Conservation (phyloP, 306 rosid species). For the Herpetospermum pedunculosum region DNA sequence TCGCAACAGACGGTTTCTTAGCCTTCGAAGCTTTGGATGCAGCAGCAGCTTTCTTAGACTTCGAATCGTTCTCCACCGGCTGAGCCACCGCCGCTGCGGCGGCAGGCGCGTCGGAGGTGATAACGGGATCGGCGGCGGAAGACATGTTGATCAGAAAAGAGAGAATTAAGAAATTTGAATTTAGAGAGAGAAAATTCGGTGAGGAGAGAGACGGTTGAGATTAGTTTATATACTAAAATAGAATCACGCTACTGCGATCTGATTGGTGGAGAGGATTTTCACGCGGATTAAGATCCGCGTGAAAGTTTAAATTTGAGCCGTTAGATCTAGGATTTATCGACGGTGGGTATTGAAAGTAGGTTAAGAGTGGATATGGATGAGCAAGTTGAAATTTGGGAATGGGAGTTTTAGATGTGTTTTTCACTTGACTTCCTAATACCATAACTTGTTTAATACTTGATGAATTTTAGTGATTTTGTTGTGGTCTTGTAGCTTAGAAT, state of each 20-base stretch:
- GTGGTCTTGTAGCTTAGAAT: not conserved
- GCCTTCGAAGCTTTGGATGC: conserved; percentile 14
- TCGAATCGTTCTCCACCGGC: not conserved
- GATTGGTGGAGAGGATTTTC: conserved; percentile 19
- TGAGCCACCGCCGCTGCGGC: not conserved
- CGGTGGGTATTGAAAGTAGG: conserved; percentile 9
- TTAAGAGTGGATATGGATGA: not conserved
- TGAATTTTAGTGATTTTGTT: not conserved
- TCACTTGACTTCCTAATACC: not conserved
- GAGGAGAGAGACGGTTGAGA: not conserved
- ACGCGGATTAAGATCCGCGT: conserved; percentile 17
- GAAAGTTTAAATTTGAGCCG: conserved; percentile 5
- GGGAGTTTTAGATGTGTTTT: not conserved
- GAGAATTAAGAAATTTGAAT: not conserved
- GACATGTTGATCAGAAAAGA: not conserved
- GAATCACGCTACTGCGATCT: not conserved
- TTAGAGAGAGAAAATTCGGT: not conserved
- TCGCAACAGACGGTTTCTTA: conserved; percentile 13
- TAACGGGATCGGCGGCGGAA: not conserved
- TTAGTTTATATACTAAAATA: conserved; percentile 12
- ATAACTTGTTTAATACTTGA: not conserved
- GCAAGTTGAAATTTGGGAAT: not conserved
- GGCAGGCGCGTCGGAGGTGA: not conserved
- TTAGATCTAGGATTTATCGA: conserved; percentile 16
- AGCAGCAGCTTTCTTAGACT: not conserved